Evolutionary conservation across 768 basidiomycete species (phyloP).

Genomic region (Leccinum uliginosum): DNA sequence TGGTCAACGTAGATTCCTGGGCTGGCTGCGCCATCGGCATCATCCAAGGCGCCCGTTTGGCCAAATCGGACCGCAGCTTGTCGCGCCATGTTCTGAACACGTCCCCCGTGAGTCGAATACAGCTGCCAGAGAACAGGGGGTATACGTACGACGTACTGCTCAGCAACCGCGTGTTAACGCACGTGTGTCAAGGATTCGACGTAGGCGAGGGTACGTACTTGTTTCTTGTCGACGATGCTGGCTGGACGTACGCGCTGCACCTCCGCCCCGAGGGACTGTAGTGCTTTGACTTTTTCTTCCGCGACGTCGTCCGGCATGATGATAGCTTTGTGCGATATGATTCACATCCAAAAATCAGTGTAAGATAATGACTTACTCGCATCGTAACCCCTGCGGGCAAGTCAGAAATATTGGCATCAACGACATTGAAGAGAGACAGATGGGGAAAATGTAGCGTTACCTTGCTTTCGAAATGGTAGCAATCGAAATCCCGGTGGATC

Average conservation of each 20-base stretch:
- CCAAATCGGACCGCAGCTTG: constrained; percentile 77
- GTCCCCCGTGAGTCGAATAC: background rate
- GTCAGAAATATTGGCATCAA: background rate
- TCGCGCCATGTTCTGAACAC: constrained; percentile 76
- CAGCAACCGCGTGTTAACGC: constrained; percentile 1
- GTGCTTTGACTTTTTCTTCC: constrained; percentile 83
- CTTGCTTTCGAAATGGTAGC: constrained; percentile 88
- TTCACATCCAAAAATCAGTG: background rate
- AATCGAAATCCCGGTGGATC: constrained; percentile 93
- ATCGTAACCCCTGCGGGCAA: constrained; percentile 70
- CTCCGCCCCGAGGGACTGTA: constrained; percentile 80
- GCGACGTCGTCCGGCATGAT: constrained; percentile 90
- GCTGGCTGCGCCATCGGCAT: constrained; percentile 6
- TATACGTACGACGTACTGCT: constrained; percentile 60
- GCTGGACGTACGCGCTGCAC: constrained; percentile 90
- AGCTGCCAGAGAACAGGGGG: background rate
- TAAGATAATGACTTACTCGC: constrained; percentile 49
- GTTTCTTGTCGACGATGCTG: constrained; percentile 95
- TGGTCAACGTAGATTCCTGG: constrained; percentile 14
- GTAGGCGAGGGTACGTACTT: constrained; percentile 43
- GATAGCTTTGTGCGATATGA: constrained; percentile 50
- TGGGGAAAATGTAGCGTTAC: constrained; percentile 35
- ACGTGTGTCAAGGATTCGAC: background rate
- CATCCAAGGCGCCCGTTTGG: constrained; percentile 26
- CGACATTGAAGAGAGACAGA: background rate